Percentiles rank a stretch among this genome's conserved stretches.
These are phyloP conservation scores for Uronychia setigera DNA, from an alignment of 73 alveolate species.

Conservation along the genomic window DNA sequence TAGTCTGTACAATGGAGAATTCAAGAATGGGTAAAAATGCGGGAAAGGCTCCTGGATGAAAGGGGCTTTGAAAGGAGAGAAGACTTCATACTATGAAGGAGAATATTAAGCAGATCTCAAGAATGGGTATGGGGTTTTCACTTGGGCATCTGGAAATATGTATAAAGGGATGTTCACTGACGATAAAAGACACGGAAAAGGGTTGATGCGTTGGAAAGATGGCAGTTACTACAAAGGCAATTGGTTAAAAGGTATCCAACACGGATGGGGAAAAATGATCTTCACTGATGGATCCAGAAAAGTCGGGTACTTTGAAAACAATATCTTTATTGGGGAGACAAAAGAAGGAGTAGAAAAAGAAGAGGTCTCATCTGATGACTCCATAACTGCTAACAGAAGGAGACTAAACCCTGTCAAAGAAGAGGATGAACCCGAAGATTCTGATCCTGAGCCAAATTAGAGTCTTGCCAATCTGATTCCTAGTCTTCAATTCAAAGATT, in stretches of 20 bases:
- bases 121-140: conserved; percentile 26
- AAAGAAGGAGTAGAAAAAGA: background rate
- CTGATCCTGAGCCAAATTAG: background rate
- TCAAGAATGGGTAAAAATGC: background rate
- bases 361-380: background rate
- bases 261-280: conserved; percentile 25
- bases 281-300: background rate
- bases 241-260: conserved; percentile 37
- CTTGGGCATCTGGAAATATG: conserved; percentile 45
- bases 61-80: background rate
- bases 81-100: background rate
- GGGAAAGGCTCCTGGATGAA: background rate
- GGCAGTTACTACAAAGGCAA: conserved; percentile 84
- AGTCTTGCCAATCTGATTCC: too few relatives aligned
- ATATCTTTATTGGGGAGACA: background rate
- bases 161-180: conserved; percentile 67
- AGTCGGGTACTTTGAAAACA: background rate
- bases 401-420: background rate
- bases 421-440: background rate
- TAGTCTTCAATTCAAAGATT: too few relatives aligned
- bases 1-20: conserved; percentile 19
- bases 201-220: conserved; percentile 66
- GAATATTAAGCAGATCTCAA: background rate
- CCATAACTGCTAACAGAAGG: background rate
- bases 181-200: conserved; percentile 87